A percentile compares a stretch with the other conserved stretches of the same genome.
Evolutionary conservation across 306 rosid species (phyloP).

Genomic region (Astragalus membranaceus): DNA sequence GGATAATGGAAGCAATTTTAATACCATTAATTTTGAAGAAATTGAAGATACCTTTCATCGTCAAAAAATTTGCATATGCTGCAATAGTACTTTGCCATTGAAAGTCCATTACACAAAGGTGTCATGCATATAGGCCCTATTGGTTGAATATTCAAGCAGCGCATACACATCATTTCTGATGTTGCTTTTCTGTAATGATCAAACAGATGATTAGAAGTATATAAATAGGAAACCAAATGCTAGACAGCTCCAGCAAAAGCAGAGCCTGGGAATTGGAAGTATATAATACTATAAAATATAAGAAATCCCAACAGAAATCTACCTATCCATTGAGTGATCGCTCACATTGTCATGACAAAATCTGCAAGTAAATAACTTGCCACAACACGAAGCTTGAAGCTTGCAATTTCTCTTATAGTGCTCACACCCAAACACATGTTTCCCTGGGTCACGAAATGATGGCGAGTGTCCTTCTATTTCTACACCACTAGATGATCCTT

Average conservation of each 20-base stretch:
- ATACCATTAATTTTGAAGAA: slow-evolving; percentile 5
- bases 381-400: slow-evolving; percentile 95
- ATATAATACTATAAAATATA: slow-evolving; percentile 10
- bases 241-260: neutral
- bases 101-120: slow-evolving; percentile 77
- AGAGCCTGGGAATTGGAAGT: slow-evolving; percentile 13
- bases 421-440: slow-evolving; percentile 79
- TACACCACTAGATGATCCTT: slow-evolving; percentile 57
- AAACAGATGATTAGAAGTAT: slow-evolving; percentile 2
- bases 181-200: slow-evolving; percentile 70
- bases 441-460: slow-evolving; percentile 58
- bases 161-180: slow-evolving; percentile 91
- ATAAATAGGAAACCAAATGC: neutral
- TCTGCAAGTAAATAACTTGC: slow-evolving; percentile 84
- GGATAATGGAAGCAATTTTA: neutral
- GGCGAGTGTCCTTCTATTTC: slow-evolving; percentile 56
- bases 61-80: slow-evolving; percentile 92
- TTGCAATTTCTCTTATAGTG: slow-evolving; percentile 99
- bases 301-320: slow-evolving; percentile 21
- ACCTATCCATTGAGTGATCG: slow-evolving; percentile 99
- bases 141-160: slow-evolving; percentile 68
- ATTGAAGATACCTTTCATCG: slow-evolving; percentile 74
- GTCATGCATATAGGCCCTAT: slow-evolving; percentile 79
- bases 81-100: slow-evolving; percentile 94
- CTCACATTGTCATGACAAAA: slow-evolving; percentile 98